Conservation (phyloP, 345 rosid species). For the Clarkia xantiana region DNA sequence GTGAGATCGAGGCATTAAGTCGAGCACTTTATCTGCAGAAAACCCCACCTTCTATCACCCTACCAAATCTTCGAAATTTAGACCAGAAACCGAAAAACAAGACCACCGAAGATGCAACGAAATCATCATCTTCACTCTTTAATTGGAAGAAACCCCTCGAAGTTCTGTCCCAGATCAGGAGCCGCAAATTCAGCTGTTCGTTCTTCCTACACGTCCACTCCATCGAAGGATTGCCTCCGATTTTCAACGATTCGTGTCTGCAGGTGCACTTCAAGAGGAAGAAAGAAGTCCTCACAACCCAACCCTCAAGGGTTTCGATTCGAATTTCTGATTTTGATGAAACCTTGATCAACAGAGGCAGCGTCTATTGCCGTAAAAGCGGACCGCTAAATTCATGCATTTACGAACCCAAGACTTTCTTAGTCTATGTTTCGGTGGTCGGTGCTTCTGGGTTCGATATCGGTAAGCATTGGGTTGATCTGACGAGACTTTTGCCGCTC, state of each 20-base stretch:
- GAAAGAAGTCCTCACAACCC: conserved; percentile 36
- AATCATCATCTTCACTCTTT: conserved; percentile 24
- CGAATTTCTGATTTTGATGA: conserved; percentile 58
- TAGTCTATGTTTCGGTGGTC: conserved; percentile 28
- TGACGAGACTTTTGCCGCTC: conserved; percentile 58
- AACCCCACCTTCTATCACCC: conserved; percentile 23
- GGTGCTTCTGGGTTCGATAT: conserved; percentile 28
- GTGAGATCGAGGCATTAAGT: conserved; percentile 66
- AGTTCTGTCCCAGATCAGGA: conserved; percentile 50
- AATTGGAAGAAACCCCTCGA: conserved; percentile 78
- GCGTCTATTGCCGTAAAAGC: conserved; percentile 42
- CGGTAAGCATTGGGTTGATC: conserved; percentile 70
- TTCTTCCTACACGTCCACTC: conserved; percentile 71
- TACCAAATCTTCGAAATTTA: conserved; percentile 6
- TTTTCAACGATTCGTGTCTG: conserved; percentile 32
- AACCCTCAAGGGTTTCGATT: conserved; percentile 26
- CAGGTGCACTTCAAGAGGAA: conserved; percentile 62
- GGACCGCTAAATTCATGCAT: conserved; percentile 44
- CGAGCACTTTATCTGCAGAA: conserved; percentile 48
- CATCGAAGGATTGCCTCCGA: conserved; percentile 52
- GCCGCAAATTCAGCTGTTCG: conserved; percentile 39
- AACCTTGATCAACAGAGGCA: conserved; percentile 43
- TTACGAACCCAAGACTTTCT: conserved; percentile 46
- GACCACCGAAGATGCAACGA: conserved; percentile 8
- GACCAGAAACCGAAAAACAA: conserved; percentile 3